A percentile compares a stretch with the other conserved stretches of the same genome.
Evolutionary conservation across 495 filamentous ascomycete species (phyloP).

Genomic region (Penicillium paxilli): DNA sequence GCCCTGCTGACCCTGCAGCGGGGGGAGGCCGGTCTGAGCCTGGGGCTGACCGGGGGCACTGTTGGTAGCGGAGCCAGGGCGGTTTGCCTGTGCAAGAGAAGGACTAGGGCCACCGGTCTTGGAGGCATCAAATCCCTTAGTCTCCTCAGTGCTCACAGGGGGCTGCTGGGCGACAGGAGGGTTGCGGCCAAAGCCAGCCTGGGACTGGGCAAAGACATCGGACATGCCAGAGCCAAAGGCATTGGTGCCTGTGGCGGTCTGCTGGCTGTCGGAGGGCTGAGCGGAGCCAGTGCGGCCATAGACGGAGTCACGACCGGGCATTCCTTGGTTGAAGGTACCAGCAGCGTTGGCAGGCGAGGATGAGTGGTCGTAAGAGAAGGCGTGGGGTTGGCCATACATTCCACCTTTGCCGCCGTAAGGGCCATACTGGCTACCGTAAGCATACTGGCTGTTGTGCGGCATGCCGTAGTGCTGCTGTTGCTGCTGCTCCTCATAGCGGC

Average conservation of each 20-base stretch:
- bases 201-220: constrained; percentile 74
- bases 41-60: constrained; percentile 62
- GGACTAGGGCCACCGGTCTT: constrained; percentile 82
- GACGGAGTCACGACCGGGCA: constrained; percentile 69
- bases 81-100: constrained; percentile 72
- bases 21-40: constrained; percentile 63
- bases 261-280: constrained; percentile 69
- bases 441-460: constrained; percentile 59
- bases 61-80: constrained; percentile 84
- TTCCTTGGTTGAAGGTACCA: constrained; percentile 65
- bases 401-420: constrained; percentile 73
- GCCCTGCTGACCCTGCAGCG: constrained; percentile 69
- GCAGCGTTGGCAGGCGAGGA: constrained; percentile 75
- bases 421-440: constrained; percentile 70
- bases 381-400: constrained; percentile 78
- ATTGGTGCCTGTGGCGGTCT: constrained; percentile 55
- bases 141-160: constrained; percentile 61
- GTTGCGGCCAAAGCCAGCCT: constrained; percentile 66
- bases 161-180: constrained; percentile 67
- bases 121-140: constrained; percentile 75
- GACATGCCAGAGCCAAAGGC: constrained; percentile 70
- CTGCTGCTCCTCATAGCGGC: constrained; percentile 51
- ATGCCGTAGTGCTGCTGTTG: constrained; percentile 41
- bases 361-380: constrained; percentile 78
- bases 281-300: constrained; percentile 76